These are phyloP conservation scores for Cladobotryum mycophilum DNA, from an alignment of 2,329 filamentous ascomycete species.

Conservation along the genomic window DNA sequence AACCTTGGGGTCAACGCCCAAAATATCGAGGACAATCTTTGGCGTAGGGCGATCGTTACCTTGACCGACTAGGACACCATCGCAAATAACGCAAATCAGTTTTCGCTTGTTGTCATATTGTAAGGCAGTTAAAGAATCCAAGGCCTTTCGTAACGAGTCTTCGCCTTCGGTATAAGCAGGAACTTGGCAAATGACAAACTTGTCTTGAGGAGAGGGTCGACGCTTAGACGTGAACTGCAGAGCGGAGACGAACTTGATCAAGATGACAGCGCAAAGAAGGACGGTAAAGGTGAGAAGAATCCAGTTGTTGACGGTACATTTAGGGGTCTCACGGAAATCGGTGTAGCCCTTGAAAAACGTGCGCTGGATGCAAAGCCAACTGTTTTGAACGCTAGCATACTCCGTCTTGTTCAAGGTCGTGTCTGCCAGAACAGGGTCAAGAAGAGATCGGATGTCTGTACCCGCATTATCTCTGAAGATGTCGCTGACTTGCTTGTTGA, in stretches of 20 bases:
- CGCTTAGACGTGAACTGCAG: constrained; percentile 90
- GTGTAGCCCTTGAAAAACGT: constrained; percentile 75
- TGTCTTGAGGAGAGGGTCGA: constrained; percentile 85
- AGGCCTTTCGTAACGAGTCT: constrained; percentile 83
- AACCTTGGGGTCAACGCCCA: constrained; percentile 93
- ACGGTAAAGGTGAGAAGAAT: constrained; percentile 83
- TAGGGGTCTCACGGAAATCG: constrained; percentile 73
- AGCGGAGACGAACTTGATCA: constrained; percentile 85
- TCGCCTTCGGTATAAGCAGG: constrained; percentile 98
- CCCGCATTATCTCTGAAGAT: constrained; percentile 72
- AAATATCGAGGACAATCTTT: constrained; percentile 94
- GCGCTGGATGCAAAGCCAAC: constrained; percentile 73
- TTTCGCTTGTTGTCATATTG: constrained; percentile 99
- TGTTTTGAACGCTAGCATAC: constrained; percentile 51
- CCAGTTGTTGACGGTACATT: constrained; percentile 86
- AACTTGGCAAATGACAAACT: constrained; percentile 97
- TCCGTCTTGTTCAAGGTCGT: constrained; percentile 46
- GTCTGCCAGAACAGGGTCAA: constrained; percentile 48
- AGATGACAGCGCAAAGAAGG: constrained; percentile 71
- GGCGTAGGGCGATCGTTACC: constrained; percentile 96
- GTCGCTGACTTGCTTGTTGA: constrained; percentile 61
- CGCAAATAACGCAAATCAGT: constrained; percentile 91
- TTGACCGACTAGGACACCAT: constrained; percentile 92
- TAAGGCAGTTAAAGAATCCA: constrained; percentile 89
- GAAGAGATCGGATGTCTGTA: constrained; percentile 64